These are phyloP conservation scores for Bryoerythrophyllum caledonicum DNA, from an alignment of 225 moss, liverwort and hornwort genomes.

Conservation along the genomic window DNA sequence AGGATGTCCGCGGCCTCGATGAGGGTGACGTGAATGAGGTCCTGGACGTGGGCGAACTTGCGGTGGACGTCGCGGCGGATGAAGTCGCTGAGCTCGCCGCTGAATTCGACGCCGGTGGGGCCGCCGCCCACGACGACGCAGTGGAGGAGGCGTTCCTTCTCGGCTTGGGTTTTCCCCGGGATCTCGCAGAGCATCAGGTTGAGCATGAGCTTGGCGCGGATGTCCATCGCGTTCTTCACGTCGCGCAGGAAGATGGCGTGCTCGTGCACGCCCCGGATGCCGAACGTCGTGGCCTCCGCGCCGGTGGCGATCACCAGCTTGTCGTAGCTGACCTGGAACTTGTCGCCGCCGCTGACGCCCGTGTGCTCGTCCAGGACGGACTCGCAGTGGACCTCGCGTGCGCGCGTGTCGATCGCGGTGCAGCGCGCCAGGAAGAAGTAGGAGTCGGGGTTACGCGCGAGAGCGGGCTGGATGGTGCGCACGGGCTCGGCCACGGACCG, in stretches of 20 bases:
- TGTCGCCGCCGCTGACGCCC: conserved; percentile 22
- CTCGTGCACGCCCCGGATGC: conserved; percentile 59
- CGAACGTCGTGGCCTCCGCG: conserved; percentile 70
- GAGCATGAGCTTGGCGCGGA: conserved; percentile 72
- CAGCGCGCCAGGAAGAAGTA: conserved; percentile 65
- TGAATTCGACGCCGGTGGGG: conserved; percentile 85
- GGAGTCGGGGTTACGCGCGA: conserved; percentile 46
- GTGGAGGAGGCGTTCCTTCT: conserved; percentile 54
- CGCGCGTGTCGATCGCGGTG: conserved; percentile 44
- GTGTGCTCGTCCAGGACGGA: conserved; percentile 50
- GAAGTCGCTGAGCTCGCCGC: conserved; percentile 88
- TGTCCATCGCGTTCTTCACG: conserved; percentile 64
- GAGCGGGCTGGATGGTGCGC: conserved; percentile 67
- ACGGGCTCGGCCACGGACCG: conserved; percentile 79
- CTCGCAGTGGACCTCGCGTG: conserved; percentile 52
- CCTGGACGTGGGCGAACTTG: conserved; percentile 64
- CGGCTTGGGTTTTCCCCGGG: conserved; percentile 60
- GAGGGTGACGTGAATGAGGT: conserved; percentile 62
- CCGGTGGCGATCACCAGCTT: conserved; percentile 80
- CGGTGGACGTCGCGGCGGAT: conserved; percentile 58
- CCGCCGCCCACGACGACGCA: conserved; percentile 85
- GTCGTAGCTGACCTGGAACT: conserved; percentile 63
- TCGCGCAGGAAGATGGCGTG: conserved; percentile 77
- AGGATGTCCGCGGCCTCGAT: conserved; percentile 79
- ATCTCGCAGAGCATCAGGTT: conserved; percentile 66